Conservation (phyloP, 2,329 filamentous ascomycete genomes). For the Pezicula neosporulosa region DNA sequence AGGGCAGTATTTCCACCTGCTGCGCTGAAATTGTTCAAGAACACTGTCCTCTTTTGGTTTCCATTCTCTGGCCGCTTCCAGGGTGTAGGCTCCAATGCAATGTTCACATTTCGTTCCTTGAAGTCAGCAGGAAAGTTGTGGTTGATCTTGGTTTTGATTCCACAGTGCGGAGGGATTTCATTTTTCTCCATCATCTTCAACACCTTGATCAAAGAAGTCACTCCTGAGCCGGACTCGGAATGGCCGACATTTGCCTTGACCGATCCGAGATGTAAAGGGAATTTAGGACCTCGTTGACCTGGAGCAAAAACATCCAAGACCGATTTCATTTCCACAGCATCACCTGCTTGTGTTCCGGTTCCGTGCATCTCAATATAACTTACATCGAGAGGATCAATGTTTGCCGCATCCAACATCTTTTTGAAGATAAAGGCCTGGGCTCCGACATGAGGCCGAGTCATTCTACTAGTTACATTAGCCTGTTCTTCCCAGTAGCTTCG, state of each 20-base stretch:
- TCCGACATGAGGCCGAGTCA: conserved; percentile 77
- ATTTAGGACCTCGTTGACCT: conserved; percentile 43
- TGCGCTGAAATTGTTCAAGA: conserved; percentile 43
- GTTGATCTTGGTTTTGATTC: conserved; percentile 28
- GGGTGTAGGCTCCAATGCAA: conserved; percentile 14
- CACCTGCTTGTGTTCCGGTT: conserved; percentile 82
- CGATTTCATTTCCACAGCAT: conserved; percentile 77
- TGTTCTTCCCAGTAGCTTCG: too few species aligned
- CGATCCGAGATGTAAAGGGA: conserved; percentile 55
- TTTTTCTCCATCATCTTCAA: conserved; percentile 23
- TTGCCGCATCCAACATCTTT: too few species aligned
- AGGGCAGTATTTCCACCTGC: conserved; percentile 29
- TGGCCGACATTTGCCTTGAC: conserved; percentile 64
- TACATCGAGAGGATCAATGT: too few species aligned
- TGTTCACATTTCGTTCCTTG: conserved; percentile 31
- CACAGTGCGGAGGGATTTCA: conserved; percentile 20
- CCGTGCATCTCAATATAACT: conserved; percentile 89
- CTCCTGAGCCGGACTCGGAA: conserved; percentile 21
- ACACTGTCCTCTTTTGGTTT: conserved; percentile 18
- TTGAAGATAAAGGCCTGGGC: conserved; percentile 74
- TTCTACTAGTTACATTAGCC: too few species aligned
- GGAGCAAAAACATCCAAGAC: conserved; percentile 65
- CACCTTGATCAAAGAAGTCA: conserved; percentile 23
- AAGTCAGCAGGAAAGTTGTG: conserved; percentile 21
- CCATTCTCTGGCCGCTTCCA: too few species aligned